Evolutionary conservation across 1,284 basidiomycete species (phyloP).

Genomic region (Ceratobasidium sp.): DNA sequence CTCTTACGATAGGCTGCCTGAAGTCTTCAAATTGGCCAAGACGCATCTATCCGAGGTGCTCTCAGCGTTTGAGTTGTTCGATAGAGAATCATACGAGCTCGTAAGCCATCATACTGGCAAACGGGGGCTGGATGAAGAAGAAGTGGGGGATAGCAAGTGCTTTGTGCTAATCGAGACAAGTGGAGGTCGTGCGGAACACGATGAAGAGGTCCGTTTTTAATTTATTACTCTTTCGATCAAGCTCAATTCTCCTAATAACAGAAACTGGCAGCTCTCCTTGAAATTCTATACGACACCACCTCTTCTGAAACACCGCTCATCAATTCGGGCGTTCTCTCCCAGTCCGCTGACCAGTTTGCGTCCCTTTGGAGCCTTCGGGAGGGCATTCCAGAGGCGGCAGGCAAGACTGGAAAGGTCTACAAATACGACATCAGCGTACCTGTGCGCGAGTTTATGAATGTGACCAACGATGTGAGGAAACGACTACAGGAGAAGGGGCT

Average conservation of each 20-base stretch:
- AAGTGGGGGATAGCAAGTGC: constrained; percentile 80
- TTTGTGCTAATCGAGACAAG: constrained; percentile 97
- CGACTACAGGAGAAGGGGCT: constrained; percentile 80
- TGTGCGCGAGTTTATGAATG: constrained; percentile 85
- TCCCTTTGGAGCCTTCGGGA: constrained; percentile 96
- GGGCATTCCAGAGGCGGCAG: constrained; percentile 90
- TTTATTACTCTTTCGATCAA: constrained; percentile 37
- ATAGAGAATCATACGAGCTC: constrained; percentile 87
- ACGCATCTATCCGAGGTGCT: constrained; percentile 92
- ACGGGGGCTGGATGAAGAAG: constrained; percentile 72
- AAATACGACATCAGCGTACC: constrained; percentile 98
- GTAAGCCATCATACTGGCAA: constrained; percentile 69
- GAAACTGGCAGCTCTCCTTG: constrained; percentile 90
- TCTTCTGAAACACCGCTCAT: constrained; percentile 79
- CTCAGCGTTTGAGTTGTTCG: constrained; percentile 97
- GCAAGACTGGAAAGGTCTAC: constrained; percentile 95
- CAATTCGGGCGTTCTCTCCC: constrained; percentile 91
- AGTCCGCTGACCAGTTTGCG: constrained; percentile 89
- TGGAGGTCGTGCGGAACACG: constrained; percentile 92
- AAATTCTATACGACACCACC: constrained; percentile 67
- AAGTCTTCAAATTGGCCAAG: constrained; percentile 69
- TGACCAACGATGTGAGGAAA: constrained; percentile 84
- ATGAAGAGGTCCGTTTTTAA: constrained; percentile 78
- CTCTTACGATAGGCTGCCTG: constrained; percentile 77
- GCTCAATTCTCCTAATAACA: constrained; percentile 53